phyloP scores from a whole-genome alignment of 2,329 filamentous ascomycete genomes.

The Coniochaeta sp. region DNA sequence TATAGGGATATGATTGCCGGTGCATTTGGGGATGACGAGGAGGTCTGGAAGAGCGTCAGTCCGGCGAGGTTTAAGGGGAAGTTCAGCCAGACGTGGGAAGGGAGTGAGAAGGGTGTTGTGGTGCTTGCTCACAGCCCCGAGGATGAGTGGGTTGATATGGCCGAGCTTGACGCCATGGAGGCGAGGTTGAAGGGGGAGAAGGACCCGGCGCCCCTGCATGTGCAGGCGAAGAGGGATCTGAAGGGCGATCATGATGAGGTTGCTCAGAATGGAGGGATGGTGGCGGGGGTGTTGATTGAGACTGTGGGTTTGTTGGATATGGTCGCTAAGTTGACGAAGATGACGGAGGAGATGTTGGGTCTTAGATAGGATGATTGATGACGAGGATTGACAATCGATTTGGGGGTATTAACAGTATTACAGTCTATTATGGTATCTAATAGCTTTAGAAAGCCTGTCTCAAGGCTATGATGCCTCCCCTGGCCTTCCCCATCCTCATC shows the following conservation, averaged over 20 bases:
- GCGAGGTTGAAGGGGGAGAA: conserved; percentile 33
- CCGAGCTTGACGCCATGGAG: conserved; percentile 53
- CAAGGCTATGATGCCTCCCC: too few relatives aligned
- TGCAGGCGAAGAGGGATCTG: conserved; percentile 37
- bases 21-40: conserved; percentile 51
- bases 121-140: conserved; percentile 38
- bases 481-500: too few relatives aligned
- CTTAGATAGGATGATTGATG: too few relatives aligned
- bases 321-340: background rate
- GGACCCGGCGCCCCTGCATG: conserved; percentile 19
- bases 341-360: background rate
- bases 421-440: too few relatives aligned
- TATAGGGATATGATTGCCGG: conserved; percentile 52
- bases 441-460: too few relatives aligned
- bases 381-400: too few relatives aligned
- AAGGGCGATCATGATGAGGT: conserved; percentile 56
- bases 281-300: background rate
- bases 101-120: conserved; percentile 23
- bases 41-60: conserved; percentile 46
- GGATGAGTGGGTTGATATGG: conserved; percentile 44
- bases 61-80: conserved; percentile 38
- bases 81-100: conserved; percentile 30
- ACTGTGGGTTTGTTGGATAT: background rate
- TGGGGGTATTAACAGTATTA: too few relatives aligned
- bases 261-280: conserved; percentile 46